Percentiles rank a stretch among this genome's conserved stretches.
Evolutionary conservation across 495 filamentous ascomycete genomes (phyloP).

Genomic region (Neurospora sp.): DNA sequence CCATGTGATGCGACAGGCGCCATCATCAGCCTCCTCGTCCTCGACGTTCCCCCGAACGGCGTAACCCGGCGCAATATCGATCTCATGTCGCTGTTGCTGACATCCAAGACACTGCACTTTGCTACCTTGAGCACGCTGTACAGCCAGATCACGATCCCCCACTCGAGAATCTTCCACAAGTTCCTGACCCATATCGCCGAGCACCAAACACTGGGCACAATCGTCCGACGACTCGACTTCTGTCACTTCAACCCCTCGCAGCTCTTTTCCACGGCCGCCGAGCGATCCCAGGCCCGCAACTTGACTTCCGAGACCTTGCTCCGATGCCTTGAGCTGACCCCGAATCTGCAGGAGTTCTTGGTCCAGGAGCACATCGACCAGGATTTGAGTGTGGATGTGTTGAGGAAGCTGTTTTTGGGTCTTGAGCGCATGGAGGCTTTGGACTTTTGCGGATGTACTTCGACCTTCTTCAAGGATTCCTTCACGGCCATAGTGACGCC

Average conservation of each 20-base stretch:
- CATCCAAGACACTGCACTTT: slow-evolving; percentile 64
- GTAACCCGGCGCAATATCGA: slow-evolving; percentile 74
- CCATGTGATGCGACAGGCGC: slow-evolving; percentile 38
- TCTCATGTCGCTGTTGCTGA: slow-evolving; percentile 65
- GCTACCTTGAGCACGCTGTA: slow-evolving; percentile 73
- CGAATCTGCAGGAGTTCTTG: slow-evolving; percentile 71
- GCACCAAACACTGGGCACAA: slow-evolving; percentile 62
- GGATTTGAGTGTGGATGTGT: slow-evolving; percentile 57
- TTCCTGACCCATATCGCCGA: slow-evolving; percentile 63
- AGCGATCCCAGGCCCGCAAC: slow-evolving; percentile 72
- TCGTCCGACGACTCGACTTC: slow-evolving; percentile 77
- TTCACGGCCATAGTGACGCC: slow-evolving; percentile 28
- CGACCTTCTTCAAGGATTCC: slow-evolving; percentile 56
- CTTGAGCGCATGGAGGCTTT: slow-evolving; percentile 59
- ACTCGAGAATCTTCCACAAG: slow-evolving; percentile 80
- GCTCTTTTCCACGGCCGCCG: slow-evolving; percentile 67
- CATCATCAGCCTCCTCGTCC: slow-evolving; percentile 64
- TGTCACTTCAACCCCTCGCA: slow-evolving; percentile 82
- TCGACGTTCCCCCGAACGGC: slow-evolving; percentile 70
- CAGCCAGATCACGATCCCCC: slow-evolving; percentile 74
- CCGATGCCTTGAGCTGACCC: slow-evolving; percentile 63
- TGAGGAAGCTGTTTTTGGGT: slow-evolving; percentile 65
- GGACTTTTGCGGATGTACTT: slow-evolving; percentile 74
- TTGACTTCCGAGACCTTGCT: slow-evolving; percentile 68
- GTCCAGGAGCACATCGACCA: slow-evolving; percentile 78